Conservation (phyloP, 2,329 filamentous ascomycete species). For the Verticillium klebahnii region DNA sequence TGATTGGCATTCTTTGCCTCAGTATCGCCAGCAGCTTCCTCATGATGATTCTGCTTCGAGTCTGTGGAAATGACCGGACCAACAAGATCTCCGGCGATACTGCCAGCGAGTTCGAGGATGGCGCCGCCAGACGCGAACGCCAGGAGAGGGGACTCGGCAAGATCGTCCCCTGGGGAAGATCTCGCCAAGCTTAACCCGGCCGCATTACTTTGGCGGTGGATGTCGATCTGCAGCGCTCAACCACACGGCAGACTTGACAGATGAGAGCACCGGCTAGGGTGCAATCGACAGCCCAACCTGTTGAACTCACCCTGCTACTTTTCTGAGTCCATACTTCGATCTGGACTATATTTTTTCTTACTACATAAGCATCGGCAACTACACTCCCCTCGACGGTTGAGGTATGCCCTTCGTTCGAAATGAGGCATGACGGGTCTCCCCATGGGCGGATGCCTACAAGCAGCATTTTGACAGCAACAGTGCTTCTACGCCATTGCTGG, state of each 20-base stretch:
- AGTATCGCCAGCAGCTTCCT: constrained; percentile 69
- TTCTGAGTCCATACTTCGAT: not conserved
- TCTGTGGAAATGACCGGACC: constrained; percentile 50
- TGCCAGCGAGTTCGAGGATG: constrained; percentile 48
- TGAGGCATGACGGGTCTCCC: constrained; percentile 3
- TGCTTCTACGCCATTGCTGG: constrained; percentile 43
- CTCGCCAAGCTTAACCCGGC: constrained; percentile 15
- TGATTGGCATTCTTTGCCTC: constrained; percentile 77
- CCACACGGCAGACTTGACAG: not conserved
- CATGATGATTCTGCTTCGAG: constrained; percentile 63
- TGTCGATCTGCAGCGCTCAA: constrained; percentile 23
- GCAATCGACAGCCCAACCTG: constrained; percentile 27
- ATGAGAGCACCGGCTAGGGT: not conserved
- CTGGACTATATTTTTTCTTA: constrained; percentile 9
- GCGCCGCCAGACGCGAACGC: constrained; percentile 54
- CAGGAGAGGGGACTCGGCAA: constrained; percentile 54
- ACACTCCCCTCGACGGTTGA: constrained; percentile 8
- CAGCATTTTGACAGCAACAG: constrained; percentile 29
- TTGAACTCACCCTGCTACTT: constrained; percentile 9
- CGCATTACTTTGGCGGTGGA: not conserved
- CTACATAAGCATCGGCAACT: constrained; percentile 11
- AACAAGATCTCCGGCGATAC: constrained; percentile 38
- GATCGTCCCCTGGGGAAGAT: constrained; percentile 29
- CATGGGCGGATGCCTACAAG: constrained; percentile 5
- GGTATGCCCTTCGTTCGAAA: constrained; percentile 23